Percentiles rank a stretch among this genome's conserved stretches.
Evolutionary conservation across 805 yeast genomes (phyloP).

Genomic region (Candida oleophila): DNA sequence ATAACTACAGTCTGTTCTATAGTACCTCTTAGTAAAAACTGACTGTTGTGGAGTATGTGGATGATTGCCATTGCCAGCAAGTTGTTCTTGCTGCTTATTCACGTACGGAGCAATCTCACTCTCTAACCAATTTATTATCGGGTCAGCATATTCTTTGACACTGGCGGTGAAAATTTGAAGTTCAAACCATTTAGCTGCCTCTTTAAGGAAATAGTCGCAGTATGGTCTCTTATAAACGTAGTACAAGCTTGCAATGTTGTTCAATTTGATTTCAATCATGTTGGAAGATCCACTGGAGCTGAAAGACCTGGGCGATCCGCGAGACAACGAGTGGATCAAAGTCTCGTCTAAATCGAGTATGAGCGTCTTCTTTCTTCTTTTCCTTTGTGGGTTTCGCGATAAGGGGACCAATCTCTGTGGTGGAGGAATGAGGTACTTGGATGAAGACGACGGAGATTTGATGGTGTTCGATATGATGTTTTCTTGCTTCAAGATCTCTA

Average conservation of each 20-base stretch:
- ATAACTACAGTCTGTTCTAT: slow-evolving; percentile 77
- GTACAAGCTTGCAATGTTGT: slow-evolving; percentile 75
- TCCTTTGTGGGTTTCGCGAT: slow-evolving; percentile 37
- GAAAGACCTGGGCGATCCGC: slow-evolving; percentile 52
- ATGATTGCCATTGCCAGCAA: slow-evolving; percentile 9
- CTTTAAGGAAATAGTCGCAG: slow-evolving; percentile 79
- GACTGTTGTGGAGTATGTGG: slow-evolving; percentile 1
- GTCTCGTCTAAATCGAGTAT: slow-evolving; percentile 94
- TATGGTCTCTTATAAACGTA: slow-evolving; percentile 90
- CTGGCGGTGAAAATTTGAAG: slow-evolving; percentile 93
- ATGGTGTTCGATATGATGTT: slow-evolving; percentile 37
- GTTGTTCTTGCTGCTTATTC: slow-evolving; percentile 2
- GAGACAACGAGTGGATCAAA: slow-evolving; percentile 82
- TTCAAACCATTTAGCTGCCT: slow-evolving; percentile 83
- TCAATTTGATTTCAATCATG: slow-evolving; percentile 76
- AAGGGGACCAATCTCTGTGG: slow-evolving; percentile 45
- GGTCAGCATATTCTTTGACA: slow-evolving; percentile 93
- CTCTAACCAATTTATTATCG: slow-evolving; percentile 91
- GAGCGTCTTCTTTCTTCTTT: slow-evolving; percentile 56
- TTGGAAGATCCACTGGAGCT: slow-evolving; percentile 41
- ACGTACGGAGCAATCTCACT: slow-evolving; percentile 40
- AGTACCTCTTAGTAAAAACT: slow-evolving; percentile 56
- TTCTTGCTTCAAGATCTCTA: slow-evolving; percentile 40
- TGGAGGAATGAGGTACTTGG: slow-evolving; percentile 45
- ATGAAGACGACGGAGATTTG: slow-evolving; percentile 41